phyloP scores from a whole-genome alignment of 176 grass and related monocot genomes.

The Carex cristatella region DNA sequence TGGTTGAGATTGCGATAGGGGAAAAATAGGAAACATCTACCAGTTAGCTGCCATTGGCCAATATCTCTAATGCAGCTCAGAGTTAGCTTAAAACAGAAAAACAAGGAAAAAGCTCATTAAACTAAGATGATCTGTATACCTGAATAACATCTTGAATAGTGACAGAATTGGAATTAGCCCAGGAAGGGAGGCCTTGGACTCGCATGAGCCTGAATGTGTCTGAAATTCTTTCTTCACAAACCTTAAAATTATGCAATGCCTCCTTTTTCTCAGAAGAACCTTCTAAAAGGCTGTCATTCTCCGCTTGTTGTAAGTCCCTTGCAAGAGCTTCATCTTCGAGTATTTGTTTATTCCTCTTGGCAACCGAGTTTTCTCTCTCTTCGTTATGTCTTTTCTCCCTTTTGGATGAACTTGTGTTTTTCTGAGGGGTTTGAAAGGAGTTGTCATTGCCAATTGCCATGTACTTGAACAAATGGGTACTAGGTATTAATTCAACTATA shows the following conservation, averaged over 20 bases:
- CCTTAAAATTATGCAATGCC: conserved; percentile 23
- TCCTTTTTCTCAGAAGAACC: conserved; percentile 35
- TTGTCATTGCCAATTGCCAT: conserved; percentile 25
- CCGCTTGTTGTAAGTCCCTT: conserved; percentile 35
- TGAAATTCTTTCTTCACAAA: conserved; percentile 33
- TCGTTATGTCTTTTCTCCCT: conserved; percentile 64
- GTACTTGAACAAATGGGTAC: conserved; percentile 60
- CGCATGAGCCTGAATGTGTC: conserved; percentile 63
- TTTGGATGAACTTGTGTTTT: conserved; percentile 24
- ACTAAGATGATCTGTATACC: conserved; percentile 31
- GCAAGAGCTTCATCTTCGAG: conserved; percentile 60
- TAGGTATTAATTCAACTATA: conserved; percentile 78
- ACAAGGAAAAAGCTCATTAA: not conserved
- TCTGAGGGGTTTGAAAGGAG: conserved; percentile 14
- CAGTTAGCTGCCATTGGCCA: not conserved
- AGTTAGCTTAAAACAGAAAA: not conserved
- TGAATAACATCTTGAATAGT: conserved; percentile 79
- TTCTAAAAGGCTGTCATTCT: not conserved
- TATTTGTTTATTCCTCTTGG: conserved; percentile 60
- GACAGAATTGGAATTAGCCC: conserved; percentile 59
- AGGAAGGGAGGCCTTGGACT: conserved; percentile 81
- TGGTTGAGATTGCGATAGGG: not conserved
- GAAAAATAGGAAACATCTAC: not conserved
- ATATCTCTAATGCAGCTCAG: too few relatives aligned
- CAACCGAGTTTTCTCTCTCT: conserved; percentile 14